Evolutionary conservation across 345 rosid species (phyloP).

Genomic region (Eucalyptus marginata): DNA sequence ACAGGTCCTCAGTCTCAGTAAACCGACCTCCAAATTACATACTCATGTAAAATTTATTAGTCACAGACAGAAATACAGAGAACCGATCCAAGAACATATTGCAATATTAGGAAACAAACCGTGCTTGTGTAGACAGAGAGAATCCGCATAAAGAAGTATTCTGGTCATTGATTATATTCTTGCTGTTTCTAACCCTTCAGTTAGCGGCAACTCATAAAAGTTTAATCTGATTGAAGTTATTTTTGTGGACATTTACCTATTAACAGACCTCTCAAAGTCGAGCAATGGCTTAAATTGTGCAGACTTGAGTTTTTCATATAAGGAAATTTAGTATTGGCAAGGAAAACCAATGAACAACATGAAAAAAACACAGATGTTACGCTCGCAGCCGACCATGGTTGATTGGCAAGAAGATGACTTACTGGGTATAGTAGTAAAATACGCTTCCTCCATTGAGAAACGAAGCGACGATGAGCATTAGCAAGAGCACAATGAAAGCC

Average conservation of each 20-base stretch:
- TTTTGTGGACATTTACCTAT: neutral
- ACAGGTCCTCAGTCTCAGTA: neutral
- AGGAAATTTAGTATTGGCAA: neutral
- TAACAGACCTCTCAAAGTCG: neutral
- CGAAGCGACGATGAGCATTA: constrained; percentile 37
- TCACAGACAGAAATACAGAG: neutral
- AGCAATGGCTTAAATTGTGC: neutral
- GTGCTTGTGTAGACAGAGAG: neutral
- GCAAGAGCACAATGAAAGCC: constrained; percentile 64
- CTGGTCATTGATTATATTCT: neutral
- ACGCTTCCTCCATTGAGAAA: constrained; percentile 60
- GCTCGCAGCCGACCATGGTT: neutral
- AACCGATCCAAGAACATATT: neutral
- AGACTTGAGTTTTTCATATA: neutral
- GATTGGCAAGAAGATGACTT: constrained; percentile 7
- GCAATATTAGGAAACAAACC: neutral
- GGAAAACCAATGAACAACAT: neutral
- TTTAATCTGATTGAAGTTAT: neutral
- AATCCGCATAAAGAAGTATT: neutral
- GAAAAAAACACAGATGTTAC: neutral
- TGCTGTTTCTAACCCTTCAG: neutral
- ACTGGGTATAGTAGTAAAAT: constrained; percentile 94
- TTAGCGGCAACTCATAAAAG: neutral
- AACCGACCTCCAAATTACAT: neutral
- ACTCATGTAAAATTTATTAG: neutral